Evolutionary conservation across 2,329 filamentous ascomycete genomes (phyloP).

Genomic region (Cladosporium cucumerinum): DNA sequence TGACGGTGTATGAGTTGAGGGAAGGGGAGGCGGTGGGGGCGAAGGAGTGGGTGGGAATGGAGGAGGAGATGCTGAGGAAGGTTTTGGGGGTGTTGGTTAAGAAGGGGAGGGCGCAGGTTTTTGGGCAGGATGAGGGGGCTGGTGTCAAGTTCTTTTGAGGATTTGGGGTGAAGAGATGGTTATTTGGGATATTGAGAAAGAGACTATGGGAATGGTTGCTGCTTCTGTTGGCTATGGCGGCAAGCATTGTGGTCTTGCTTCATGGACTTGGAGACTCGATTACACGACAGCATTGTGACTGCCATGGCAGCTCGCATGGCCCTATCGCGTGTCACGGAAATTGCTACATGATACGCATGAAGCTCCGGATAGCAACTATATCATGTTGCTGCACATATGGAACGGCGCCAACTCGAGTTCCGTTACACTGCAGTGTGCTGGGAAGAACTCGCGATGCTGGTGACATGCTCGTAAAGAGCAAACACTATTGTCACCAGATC

Average conservation of each 20-base stretch:
- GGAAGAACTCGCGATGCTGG: background rate
- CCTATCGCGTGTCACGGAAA: background rate
- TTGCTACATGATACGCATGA: background rate
- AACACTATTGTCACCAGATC: background rate
- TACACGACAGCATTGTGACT: background rate
- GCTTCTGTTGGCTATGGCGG: background rate
- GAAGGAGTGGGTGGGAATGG: conserved; percentile 54
- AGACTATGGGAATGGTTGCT: background rate
- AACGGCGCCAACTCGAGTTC: background rate
- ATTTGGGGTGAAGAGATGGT: background rate
- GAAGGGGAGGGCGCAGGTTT: conserved; percentile 87
- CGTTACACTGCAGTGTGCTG: background rate
- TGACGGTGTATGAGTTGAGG: conserved; percentile 88
- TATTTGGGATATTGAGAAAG: background rate
- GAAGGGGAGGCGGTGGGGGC: conserved; percentile 75
- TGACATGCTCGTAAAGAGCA: background rate
- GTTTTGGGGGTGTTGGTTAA: conserved; percentile 80
- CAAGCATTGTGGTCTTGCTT: background rate
- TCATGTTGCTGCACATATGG: background rate
- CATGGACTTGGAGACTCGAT: background rate
- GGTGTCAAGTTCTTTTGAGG: conserved; percentile 94
- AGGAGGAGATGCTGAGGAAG: conserved; percentile 74
- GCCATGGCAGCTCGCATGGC: background rate
- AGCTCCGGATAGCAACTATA: background rate
- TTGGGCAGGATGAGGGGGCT: conserved; percentile 80